phyloP scores from a whole-genome alignment of 1,284 basidiomycete species.

The Phenoliferia sp. region DNA sequence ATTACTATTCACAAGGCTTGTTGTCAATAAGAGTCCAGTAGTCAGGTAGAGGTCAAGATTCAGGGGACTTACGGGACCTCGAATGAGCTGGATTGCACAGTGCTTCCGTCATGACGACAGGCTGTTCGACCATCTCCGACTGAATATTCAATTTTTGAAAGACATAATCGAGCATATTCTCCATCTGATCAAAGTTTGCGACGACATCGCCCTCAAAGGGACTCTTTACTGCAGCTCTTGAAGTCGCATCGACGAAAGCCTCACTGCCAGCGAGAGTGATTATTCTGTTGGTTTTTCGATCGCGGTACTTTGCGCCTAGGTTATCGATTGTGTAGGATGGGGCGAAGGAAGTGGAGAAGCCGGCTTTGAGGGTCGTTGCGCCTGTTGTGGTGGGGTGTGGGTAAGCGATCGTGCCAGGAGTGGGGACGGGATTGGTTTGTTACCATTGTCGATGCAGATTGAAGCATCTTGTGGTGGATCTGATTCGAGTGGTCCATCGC shows the following conservation, averaged over 20 bases:
- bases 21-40: not conserved
- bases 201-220: slow-evolving; percentile 89
- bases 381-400: slow-evolving; percentile 70
- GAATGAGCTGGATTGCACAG: slow-evolving; percentile 86
- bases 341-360: slow-evolving; percentile 57
- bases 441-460: slow-evolving; percentile 4
- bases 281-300: slow-evolving; percentile 72
- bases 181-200: slow-evolving; percentile 83
- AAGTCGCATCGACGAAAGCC: slow-evolving; percentile 74
- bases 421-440: not conserved
- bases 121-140: slow-evolving; percentile 60
- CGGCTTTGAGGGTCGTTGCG: slow-evolving; percentile 72
- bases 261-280: slow-evolving; percentile 78
- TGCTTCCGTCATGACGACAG: slow-evolving; percentile 89
- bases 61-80: slow-evolving; percentile 45
- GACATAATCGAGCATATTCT: slow-evolving; percentile 88
- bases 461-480: not conserved
- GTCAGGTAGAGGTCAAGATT: not conserved
- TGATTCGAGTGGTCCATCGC: not conserved
- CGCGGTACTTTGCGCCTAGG: slow-evolving; percentile 76
- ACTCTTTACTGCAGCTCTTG: slow-evolving; percentile 66
- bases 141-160: slow-evolving; percentile 77
- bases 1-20: slow-evolving; percentile 58
- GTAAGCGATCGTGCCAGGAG: not conserved
- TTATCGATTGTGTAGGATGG: slow-evolving; percentile 60